Conservation (phyloP, 805 yeast genomes). For the Monosporozyma yasuniensis region DNA sequence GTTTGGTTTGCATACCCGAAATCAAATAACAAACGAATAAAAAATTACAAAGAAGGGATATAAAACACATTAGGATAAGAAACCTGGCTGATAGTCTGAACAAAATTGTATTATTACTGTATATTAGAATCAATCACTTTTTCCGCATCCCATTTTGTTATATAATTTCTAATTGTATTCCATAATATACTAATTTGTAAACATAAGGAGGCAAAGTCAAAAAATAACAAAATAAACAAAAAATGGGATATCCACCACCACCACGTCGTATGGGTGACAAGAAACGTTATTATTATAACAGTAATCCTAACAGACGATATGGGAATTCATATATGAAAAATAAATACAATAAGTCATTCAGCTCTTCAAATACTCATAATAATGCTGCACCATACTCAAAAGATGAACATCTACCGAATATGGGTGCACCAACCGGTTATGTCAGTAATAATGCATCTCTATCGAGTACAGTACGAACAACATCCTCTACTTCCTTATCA, state of each 20-base stretch:
- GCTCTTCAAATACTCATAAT: background rate
- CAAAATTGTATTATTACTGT: conserved; percentile 1
- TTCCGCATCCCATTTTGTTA: background rate
- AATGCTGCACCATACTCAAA: background rate
- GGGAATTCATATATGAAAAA: conserved; percentile 12
- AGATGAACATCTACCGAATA: background rate
- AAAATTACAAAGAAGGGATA: background rate
- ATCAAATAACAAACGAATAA: background rate
- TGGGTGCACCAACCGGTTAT: background rate
- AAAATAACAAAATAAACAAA: background rate
- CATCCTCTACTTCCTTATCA: background rate
- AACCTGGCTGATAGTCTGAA: background rate
- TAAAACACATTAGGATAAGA: background rate
- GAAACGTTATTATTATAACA: conserved; percentile 26
- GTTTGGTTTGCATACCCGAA: background rate
- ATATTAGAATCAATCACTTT: background rate
- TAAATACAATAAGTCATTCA: conserved; percentile 7
- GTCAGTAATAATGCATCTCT: background rate
- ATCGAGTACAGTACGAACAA: background rate
- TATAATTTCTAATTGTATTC: too few species aligned
- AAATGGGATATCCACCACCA: conserved; percentile 15
- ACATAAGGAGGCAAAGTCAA: background rate
- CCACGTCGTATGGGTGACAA: conserved; percentile 17
- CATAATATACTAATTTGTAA: background rate
- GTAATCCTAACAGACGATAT: conserved; percentile 21